A percentile compares a stretch with the other conserved stretches of the same genome.
Conservation (phyloP, 306 rosid species). For the Medicago arabica region DNA sequence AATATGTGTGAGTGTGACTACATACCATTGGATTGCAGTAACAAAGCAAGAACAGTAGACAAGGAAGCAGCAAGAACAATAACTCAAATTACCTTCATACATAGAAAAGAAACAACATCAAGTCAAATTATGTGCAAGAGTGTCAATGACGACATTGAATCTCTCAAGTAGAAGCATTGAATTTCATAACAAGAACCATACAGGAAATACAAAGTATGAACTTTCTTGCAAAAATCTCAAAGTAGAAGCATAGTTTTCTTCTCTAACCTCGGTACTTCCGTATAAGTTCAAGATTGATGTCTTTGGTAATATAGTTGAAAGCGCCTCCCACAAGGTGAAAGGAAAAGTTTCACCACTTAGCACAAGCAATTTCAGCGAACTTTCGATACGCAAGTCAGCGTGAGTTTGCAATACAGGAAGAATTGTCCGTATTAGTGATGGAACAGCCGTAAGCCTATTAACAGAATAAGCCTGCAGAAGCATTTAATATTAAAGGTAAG, state of each 20-base stretch:
- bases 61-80: constrained; percentile 3
- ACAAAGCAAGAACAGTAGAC: constrained; percentile 35
- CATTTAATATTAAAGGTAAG: constrained; percentile 26
- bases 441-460: constrained; percentile 76
- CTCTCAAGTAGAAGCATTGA: neutral
- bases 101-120: constrained; percentile 27
- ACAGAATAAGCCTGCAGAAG: constrained; percentile 72
- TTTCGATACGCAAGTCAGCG: constrained; percentile 31
- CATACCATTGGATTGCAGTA: constrained; percentile 8
- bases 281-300: constrained; percentile 84
- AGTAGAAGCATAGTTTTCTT: constrained; percentile 11
- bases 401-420: constrained; percentile 69
- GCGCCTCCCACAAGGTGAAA: constrained; percentile 64
- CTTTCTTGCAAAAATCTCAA: constrained; percentile 30
- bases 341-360: constrained; percentile 87
- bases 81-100: constrained; percentile 15
- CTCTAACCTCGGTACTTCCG: constrained; percentile 90
- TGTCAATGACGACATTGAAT: constrained; percentile 1
- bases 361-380: constrained; percentile 73
- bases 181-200: constrained; percentile 9
- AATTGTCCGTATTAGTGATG: constrained; percentile 78
- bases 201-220: constrained; percentile 19
- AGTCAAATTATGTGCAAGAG: constrained; percentile 12
- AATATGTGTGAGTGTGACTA: constrained; percentile 16
- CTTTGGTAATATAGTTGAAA: constrained; percentile 67